Base-by-base conservation (phyloP, 192 early-diverging fungal genomes). In the Coemansia sp. region DNA sequence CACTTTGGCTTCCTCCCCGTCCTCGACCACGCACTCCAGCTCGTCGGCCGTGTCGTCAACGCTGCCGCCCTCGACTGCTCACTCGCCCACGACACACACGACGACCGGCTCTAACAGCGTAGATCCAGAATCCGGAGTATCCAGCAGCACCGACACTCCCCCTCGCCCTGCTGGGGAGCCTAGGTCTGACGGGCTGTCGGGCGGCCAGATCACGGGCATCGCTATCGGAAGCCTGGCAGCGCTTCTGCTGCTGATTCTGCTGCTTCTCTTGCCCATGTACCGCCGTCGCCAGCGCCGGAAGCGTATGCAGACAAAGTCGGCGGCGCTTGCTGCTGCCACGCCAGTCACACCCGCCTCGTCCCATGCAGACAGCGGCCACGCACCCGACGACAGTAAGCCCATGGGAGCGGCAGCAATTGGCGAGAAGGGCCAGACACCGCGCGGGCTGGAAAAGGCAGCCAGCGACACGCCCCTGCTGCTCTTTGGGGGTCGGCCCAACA, bases 381-480 rank as follows among this genome's bases (percentile, higher is more conserved):
- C 46, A n/a, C 19, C 19, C 6, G 46, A 50, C 10, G 19, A 11
- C 53, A 34, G 42, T 15, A 21, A 31, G 27, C 51, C 25, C 8
- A 29, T 50, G 7, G 23, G 41, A 42, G 41, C 14, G 15, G 12
- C 41, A 5, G 41, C 41, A 42, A 37, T 37, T 37, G 36, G 41
- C 38, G 69, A 70, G 63, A 71, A 75, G 41, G 59, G 36, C 12
- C 79, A 64, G 17, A 46, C 66, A 25, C 31, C 55, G 14, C 53
- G 67, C 59, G 29, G 31, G 25, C 9, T 50, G 19, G 46, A 50
- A 9, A 50, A 50, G 46, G 69, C 76, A 51, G 74, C 73, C 11
- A 72, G 64, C 65, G 78, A 81, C 62, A 75, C 74, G 27, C 74
- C 78, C 34, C 70, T 81, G 64, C 64, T 81, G 37, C 25, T 81